Percentiles rank a stretch among this genome's conserved stretches.
phyloP scores from a whole-genome alignment of 1,284 basidiomycete genomes.

The Mycosarcoma mackinlayi region DNA sequence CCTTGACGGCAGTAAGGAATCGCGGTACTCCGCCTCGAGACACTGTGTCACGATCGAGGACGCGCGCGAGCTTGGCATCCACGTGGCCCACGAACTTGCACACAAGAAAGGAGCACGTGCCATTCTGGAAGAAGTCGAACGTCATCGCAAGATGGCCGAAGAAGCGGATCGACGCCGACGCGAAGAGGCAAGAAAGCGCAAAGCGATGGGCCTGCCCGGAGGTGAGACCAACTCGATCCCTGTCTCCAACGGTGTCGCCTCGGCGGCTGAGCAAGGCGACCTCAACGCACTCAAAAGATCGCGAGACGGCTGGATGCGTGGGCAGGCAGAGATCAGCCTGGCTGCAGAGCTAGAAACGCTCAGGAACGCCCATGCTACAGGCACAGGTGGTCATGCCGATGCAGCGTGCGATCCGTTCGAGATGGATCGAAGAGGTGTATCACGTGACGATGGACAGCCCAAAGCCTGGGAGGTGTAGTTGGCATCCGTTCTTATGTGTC shows the following conservation, averaged over 20 bases:
- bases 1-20: slow-evolving; percentile 60
- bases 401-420: slow-evolving; percentile 37
- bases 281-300: slow-evolving; percentile 36
- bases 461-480: slow-evolving; percentile 66
- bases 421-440: slow-evolving; percentile 59
- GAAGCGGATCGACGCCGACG: slow-evolving; percentile 57
- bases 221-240: slow-evolving; percentile 24
- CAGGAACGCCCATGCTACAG: slow-evolving; percentile 9
- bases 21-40: slow-evolving; percentile 40
- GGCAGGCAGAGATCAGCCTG: slow-evolving; percentile 38
- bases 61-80: slow-evolving; percentile 54
- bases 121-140: slow-evolving; percentile 66
- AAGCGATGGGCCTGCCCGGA: slow-evolving; percentile 34
- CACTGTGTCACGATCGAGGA: slow-evolving; percentile 51
- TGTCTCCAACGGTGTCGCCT: slow-evolving; percentile 22
- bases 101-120: slow-evolving; percentile 54
- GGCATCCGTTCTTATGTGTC: not conserved
- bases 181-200: slow-evolving; percentile 46
- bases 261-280: slow-evolving; percentile 36
- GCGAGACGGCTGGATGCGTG: slow-evolving; percentile 41
- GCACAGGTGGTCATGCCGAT: slow-evolving; percentile 25
- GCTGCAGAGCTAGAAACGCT: slow-evolving; percentile 27
- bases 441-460: slow-evolving; percentile 63
- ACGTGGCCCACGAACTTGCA: slow-evolving; percentile 60
- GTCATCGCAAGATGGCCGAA: slow-evolving; percentile 64